phyloP scores from a whole-genome alignment of 2,329 filamentous ascomycete genomes.

The Thielaviopsis populi region DNA sequence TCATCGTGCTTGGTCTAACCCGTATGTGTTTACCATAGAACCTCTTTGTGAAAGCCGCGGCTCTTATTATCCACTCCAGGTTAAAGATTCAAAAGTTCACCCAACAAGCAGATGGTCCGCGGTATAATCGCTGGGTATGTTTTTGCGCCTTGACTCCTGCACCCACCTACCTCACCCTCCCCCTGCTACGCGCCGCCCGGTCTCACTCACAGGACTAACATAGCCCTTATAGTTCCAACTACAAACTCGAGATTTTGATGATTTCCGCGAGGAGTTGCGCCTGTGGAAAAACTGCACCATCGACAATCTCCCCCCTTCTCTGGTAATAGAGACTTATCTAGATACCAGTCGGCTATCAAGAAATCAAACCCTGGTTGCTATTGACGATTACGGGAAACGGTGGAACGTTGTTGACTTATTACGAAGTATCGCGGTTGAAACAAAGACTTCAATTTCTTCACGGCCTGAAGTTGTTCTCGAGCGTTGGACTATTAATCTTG shows the following conservation, averaged over 20 bases:
- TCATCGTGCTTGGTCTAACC: slow-evolving; percentile 4
- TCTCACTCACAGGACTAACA: slow-evolving; percentile 12
- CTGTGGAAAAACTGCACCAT: slow-evolving; percentile 71
- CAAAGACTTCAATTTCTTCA: slow-evolving; percentile 27
- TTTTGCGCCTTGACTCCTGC: neutral
- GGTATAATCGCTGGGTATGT: slow-evolving; percentile 77
- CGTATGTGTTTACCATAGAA: slow-evolving; percentile 43
- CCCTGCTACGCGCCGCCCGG: neutral
- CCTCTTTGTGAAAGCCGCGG: slow-evolving; percentile 75
- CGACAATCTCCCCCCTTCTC: slow-evolving; percentile 60
- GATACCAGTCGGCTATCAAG: slow-evolving; percentile 64
- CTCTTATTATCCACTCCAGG: slow-evolving; percentile 69
- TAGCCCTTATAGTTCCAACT: slow-evolving; percentile 62
- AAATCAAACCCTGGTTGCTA: slow-evolving; percentile 72
- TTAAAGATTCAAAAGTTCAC: slow-evolving; percentile 47
- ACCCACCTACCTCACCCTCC: neutral
- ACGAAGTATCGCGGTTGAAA: slow-evolving; percentile 37
- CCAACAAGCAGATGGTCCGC: slow-evolving; percentile 31
- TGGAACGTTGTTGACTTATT: slow-evolving; percentile 85
- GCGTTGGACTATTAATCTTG: slow-evolving; percentile 55
- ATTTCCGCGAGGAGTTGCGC: slow-evolving; percentile 65
- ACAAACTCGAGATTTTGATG: slow-evolving; percentile 81
- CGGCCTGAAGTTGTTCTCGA: slow-evolving; percentile 71
- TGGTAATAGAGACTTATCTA: slow-evolving; percentile 83
- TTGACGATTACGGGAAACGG: slow-evolving; percentile 78